A percentile compares a stretch with the other conserved stretches of the same genome.
Conservation (phyloP, 495 filamentous ascomycete genomes). For the Penicillium macrosclerotiorum region DNA sequence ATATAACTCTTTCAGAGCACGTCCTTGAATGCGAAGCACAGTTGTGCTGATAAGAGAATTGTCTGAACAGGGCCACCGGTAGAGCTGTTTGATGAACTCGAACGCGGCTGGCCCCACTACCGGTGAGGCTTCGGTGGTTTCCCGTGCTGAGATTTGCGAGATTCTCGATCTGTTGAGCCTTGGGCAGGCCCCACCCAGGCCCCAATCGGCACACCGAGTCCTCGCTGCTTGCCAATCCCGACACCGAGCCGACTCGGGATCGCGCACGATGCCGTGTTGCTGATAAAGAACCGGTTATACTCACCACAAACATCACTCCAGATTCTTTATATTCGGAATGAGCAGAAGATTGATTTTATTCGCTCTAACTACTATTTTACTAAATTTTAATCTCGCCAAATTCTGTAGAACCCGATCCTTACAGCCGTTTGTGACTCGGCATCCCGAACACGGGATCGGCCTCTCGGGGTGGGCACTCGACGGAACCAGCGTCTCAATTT, state of each 20-base stretch:
- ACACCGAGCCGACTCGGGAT: conserved; percentile 25
- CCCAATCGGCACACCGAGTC: conserved; percentile 32
- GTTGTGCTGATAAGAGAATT: conserved; percentile 14
- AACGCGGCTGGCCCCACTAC: conserved; percentile 15
- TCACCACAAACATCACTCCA: too few species aligned
- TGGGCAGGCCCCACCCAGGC: conserved; percentile 13
- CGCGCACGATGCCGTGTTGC: conserved; percentile 3
- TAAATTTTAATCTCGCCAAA: too few species aligned
- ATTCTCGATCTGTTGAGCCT: conserved; percentile 19
- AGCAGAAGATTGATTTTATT: too few species aligned
- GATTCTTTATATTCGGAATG: too few species aligned
- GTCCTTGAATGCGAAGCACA: background rate
- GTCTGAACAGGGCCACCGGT: conserved; percentile 4
- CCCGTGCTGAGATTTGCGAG: conserved; percentile 23
- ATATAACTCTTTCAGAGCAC: conserved; percentile 11
- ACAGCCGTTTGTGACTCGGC: conserved; percentile 9
- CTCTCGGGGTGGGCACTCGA: conserved; percentile 3
- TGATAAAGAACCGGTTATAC: too few species aligned
- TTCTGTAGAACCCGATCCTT: background rate
- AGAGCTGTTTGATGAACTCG: background rate
- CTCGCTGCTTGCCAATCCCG: conserved; percentile 13
- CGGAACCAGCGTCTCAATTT: conserved; percentile 18
- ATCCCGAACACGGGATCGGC: conserved; percentile 21
- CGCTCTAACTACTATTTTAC: background rate
- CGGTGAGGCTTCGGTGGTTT: conserved; percentile 24